A percentile compares a stretch with the other conserved stretches of the same genome.
Evolutionary conservation across 2,329 filamentous ascomycete species (phyloP).

Genomic region (Epichloe scottii): DNA sequence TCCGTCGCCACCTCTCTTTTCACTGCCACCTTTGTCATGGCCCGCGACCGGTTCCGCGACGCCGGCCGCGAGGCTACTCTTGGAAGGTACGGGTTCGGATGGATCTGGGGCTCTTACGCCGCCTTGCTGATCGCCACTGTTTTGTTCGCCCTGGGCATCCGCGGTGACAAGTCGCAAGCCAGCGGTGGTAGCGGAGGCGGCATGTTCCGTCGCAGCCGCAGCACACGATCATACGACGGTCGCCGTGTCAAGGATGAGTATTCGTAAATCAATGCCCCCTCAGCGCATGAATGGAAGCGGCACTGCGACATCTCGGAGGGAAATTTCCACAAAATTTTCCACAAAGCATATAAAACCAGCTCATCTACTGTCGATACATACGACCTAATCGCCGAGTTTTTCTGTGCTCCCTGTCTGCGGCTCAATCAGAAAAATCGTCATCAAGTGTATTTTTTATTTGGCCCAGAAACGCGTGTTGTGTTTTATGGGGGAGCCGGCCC

Average conservation of each 20-base stretch:
- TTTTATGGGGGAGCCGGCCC: too few species aligned
- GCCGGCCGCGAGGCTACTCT: slow-evolving; percentile 45
- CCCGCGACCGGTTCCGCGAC: slow-evolving; percentile 50
- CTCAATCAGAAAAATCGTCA: too few species aligned
- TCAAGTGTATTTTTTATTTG: too few species aligned
- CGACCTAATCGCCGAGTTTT: too few species aligned
- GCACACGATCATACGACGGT: slow-evolving; percentile 28
- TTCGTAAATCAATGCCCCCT: slow-evolving; percentile 25
- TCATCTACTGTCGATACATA: too few species aligned
- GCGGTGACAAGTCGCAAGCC: slow-evolving; percentile 30
- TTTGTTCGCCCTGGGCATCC: slow-evolving; percentile 53
- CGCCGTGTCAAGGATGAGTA: slow-evolving; percentile 61
- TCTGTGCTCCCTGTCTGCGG: too few species aligned
- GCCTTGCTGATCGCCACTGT: slow-evolving; percentile 53
- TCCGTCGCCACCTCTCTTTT: slow-evolving; percentile 56
- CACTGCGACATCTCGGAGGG: not conserved
- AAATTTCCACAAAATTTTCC: not conserved
- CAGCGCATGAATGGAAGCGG: not conserved
- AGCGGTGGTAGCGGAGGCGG: slow-evolving; percentile 11
- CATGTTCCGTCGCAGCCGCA: slow-evolving; percentile 18
- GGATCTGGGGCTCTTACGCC: slow-evolving; percentile 61
- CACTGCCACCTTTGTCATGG: slow-evolving; percentile 61
- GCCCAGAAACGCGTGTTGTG: too few species aligned
- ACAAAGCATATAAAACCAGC: too few species aligned
- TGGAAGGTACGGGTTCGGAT: slow-evolving; percentile 59